These are phyloP conservation scores for Ophiostoma piceae DNA, from an alignment of 2,329 filamentous ascomycete species.

Conservation along the genomic window DNA sequence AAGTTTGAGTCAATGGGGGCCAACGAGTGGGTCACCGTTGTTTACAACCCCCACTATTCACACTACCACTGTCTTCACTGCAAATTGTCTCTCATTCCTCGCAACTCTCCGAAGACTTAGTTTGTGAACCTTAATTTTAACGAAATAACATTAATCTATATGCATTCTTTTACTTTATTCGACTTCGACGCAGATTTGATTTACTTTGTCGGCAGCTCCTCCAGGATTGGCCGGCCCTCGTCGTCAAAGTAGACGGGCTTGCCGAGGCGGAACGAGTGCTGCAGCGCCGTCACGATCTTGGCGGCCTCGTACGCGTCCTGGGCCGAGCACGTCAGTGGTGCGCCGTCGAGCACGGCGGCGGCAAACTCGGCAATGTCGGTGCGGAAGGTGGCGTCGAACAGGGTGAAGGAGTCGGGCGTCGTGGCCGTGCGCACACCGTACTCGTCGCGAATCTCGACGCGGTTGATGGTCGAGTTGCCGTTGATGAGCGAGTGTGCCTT, in stretches of 20 bases:
- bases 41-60: too few relatives aligned
- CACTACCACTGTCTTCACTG: neutral
- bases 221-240: slow-evolving; percentile 26
- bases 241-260: slow-evolving; percentile 31
- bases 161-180: neutral
- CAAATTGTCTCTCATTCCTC: neutral
- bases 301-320: slow-evolving; percentile 23
- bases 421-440: slow-evolving; percentile 23
- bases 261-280: slow-evolving; percentile 30
- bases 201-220: neutral
- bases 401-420: slow-evolving; percentile 21
- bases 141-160: neutral
- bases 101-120: too few relatives aligned
- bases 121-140: neutral
- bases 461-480: slow-evolving; percentile 23
- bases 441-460: slow-evolving; percentile 20
- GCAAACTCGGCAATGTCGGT: slow-evolving; percentile 23
- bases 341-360: slow-evolving; percentile 16
- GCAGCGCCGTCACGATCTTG: slow-evolving; percentile 22
- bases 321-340: slow-evolving; percentile 20
- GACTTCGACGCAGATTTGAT: neutral
- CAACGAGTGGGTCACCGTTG: neutral
- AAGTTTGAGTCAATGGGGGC: neutral
- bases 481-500: slow-evolving; percentile 28
- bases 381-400: slow-evolving; percentile 19